Percentiles rank a stretch among this genome's conserved stretches.
Evolutionary conservation across 345 rosid genomes (phyloP).

Genomic region (Acer yangbiense): DNA sequence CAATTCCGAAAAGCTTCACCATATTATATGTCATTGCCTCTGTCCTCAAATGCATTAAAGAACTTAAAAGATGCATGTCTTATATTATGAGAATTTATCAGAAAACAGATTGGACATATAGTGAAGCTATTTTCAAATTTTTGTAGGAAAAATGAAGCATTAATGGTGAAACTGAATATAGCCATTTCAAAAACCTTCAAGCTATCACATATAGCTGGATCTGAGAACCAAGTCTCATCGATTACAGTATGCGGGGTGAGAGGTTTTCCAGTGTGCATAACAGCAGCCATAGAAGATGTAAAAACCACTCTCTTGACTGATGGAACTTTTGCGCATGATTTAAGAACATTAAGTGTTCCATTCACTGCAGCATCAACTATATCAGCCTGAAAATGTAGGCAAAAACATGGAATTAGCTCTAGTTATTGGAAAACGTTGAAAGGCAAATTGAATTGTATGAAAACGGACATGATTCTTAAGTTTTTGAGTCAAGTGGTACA

Average conservation of each 20-base stretch:
- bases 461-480: too few species aligned
- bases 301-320: conserved; percentile 47
- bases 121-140: neutral
- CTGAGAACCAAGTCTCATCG: conserved; percentile 55
- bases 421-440: neutral
- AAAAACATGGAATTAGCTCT: neutral
- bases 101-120: neutral
- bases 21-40: neutral
- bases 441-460: neutral
- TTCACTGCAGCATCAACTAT: conserved; percentile 50
- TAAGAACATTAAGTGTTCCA: conserved; percentile 51
- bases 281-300: conserved; percentile 53
- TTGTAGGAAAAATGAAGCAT: too few species aligned
- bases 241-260: conserved; percentile 29
- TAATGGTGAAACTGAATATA: neutral
- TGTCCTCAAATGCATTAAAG: neutral
- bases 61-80: neutral
- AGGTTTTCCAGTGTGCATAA: conserved; percentile 32
- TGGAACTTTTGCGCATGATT: conserved; percentile 38
- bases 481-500: too few species aligned
- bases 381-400: conserved; percentile 28
- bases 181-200: conserved; percentile 13
- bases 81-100: too few species aligned
- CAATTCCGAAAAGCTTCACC: neutral
- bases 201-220: conserved; percentile 34